Evolutionary conservation across 75 land plant genomes (phyloP), one percentile per base, ranked within the genome.

Genomic region (Chamaecyparis obtusa): DNA sequence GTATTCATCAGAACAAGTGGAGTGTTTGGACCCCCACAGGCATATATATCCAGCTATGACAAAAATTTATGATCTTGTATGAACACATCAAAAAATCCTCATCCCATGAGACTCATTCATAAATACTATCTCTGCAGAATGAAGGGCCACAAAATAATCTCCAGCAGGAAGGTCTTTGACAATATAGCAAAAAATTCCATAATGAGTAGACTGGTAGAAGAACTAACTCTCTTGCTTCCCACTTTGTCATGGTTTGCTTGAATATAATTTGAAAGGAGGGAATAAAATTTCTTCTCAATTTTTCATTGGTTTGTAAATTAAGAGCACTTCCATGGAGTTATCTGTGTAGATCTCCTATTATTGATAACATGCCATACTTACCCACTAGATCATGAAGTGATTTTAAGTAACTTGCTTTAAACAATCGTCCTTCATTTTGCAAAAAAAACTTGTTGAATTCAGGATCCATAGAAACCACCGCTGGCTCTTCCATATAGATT

Each of bases 41-140:
- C 89, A 84, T 91, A 96, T 60, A 97, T 93, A 88, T 97, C 99
- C 39, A 97, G 88, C 48, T 92, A 92, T 46, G 96, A 91, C 14
- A 96, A 78, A 41, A 96, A 91, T 97, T 95, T 97, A 43, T 94
- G 91, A 71, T 92, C 94, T 85, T 97, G 99, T 19, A 97, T 75
- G 48, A 87, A 92, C 9, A 97, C 96, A 89, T 97, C n/a, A 91
- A 83, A 97, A 97, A 19, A 94, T 91, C 13, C 96, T 87, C 92
- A 97, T 94, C 37, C 99, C 96, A 44, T 92, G 94, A 48, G 99
- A 98, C 1, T 98, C 98, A 90, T 95, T 91, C 27, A 92, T 96
- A 85, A 95, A 91, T 13, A 97, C 90, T 49, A 97, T 96, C 88
- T 97, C 99, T 1, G 91, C 95, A 89, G 96, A 97, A 86, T 97